Base-by-base conservation (phyloP, 495 filamentous ascomycete species). In the Geopyxis carbonaria region DNA sequence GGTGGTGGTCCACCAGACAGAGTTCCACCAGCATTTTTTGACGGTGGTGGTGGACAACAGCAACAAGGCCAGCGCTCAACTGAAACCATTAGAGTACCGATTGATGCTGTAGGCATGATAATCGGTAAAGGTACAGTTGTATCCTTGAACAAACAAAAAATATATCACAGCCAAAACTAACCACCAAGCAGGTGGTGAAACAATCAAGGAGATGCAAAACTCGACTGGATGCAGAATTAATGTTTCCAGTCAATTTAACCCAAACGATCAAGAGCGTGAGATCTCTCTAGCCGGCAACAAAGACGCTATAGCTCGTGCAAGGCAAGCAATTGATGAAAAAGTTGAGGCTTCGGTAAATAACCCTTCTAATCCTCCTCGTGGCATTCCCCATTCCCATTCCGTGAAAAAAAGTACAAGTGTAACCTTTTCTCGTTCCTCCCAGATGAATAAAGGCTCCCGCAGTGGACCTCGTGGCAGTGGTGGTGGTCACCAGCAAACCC, bases 81-180 rank as follows among this genome's bases (percentile, higher is more conserved):
- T 45, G 81, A 87, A 50, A 75, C 68, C 11, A 83, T 89, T 43
- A 72, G 65, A 22, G 81, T 89, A 0, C 81, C 81, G 2, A 82
- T 78, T 11, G 81, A 89, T 50, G 76, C 81, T 6, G 81, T 89
- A 15, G 81, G 81, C 36, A 89, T 89, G 81, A 86, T 87, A 42
- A 87, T 87, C 40, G 80, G 80, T 45, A 84, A 84, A 61, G 77
- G 66, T 69, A 44, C 20, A 50, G 24, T 9, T 29, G 21, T 20
- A 10, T 30, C 20, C 2, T 15, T 10, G 6, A n/a, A 25, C 2
- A 23, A 27, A 34, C 40, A 48, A 45, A 49, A 22, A 30, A 44
- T 15, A 14, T 18, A 28, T 24, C 18, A 40, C 9, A n/a, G n/a
- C n/a, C n/a, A n/a, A n/a, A n/a, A n/a, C n/a, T n/a, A n/a, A n/a